Base-by-base conservation (phyloP, 805 yeast genomes). In the Saturnispora galanensis region DNA sequence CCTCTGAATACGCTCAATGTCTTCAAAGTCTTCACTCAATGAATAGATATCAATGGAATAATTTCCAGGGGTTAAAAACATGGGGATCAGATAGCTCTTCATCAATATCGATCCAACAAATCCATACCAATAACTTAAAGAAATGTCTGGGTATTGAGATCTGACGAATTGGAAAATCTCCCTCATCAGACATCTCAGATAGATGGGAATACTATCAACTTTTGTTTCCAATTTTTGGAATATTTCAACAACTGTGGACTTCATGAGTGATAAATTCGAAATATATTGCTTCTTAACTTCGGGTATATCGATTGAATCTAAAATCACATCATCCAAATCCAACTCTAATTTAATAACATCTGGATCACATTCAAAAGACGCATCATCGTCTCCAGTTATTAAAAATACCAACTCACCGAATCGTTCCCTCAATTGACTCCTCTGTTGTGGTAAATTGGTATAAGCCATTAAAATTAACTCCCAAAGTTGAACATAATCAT, bases 341-440 rank as follows among this genome's bases (percentile, higher is more conserved):
- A 79, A 49, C 2, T 52, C 55, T 28, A 59, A 54, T 56, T 74
- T 74, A 26, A 84, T 80, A 12, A 64, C 62, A 2, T 74, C 58
- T 2, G 97, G 97, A 58, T 88, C 85, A 45, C 89, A 77, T 56
- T 89, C 96, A 51, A 87, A 77, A 45, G 80, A 79, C 10, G 80
- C 58, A 30, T 70, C 75, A 16, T 69, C 73, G 51, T 71, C 71
- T 21, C 73, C 69, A 13, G 71, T 57, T 10, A 76, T 58, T 29
- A 59, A 53, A 33, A 57, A 48, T 0, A 76, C 62, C 3, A 63
- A 50, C 32, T 61, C 63, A 11, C 76, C 71, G 17, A 73, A 50
- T 2, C 71, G 21, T 9, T 52, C 47, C 49, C 73, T 74, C 46
- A 70, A 60, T 43, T 66, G 61, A 35, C 64, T 65, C 48, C 81